phyloP scores from a whole-genome alignment of 495 filamentous ascomycete genomes.

The Opeltia flavorubescens region DNA sequence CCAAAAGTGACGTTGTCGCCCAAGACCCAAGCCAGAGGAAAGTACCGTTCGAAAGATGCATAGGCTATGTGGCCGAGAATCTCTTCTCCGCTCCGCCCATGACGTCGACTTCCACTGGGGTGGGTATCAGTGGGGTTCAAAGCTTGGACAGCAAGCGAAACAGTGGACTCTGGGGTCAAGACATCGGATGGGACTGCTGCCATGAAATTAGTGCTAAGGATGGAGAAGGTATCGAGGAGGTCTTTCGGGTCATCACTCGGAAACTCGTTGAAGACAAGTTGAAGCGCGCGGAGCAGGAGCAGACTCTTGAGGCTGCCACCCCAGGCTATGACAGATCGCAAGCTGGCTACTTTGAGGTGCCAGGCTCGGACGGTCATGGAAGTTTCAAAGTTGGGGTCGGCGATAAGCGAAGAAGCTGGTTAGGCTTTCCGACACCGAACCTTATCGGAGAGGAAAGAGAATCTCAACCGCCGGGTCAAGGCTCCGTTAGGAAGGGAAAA shows the following conservation, averaged over 20 bases:
- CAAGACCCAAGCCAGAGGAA: conserved; percentile 59
- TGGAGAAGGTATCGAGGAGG: conserved; percentile 93
- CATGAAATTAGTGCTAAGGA: conserved; percentile 92
- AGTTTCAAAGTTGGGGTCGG: conserved; percentile 33
- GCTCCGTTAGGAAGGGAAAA: conserved; percentile 17
- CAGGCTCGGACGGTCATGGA: conserved; percentile 22
- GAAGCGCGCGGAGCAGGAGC: conserved; percentile 43
- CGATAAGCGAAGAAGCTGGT: conserved; percentile 38
- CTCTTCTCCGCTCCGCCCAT: conserved; percentile 50
- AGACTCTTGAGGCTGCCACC: conserved; percentile 16
- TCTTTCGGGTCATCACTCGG: conserved; percentile 85
- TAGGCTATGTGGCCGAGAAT: conserved; percentile 87
- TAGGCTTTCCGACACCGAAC: conserved; percentile 33
- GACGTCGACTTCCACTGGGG: conserved; percentile 51
- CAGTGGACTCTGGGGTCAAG: conserved; percentile 79
- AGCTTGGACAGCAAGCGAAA: conserved; percentile 64
- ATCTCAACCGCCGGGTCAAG: neutral
- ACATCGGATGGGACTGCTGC: conserved; percentile 89
- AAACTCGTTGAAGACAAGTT: conserved; percentile 89
- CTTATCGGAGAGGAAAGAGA: conserved; percentile 22
- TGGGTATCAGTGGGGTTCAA: conserved; percentile 33
- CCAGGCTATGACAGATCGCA: conserved; percentile 12
- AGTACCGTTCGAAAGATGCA: conserved; percentile 86
- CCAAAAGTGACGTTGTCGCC: conserved; percentile 83
- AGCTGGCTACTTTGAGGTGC: conserved; percentile 14